Evolutionary conservation across 2,329 filamentous ascomycete species (phyloP).

Genomic region (Fusarium miscanthi): DNA sequence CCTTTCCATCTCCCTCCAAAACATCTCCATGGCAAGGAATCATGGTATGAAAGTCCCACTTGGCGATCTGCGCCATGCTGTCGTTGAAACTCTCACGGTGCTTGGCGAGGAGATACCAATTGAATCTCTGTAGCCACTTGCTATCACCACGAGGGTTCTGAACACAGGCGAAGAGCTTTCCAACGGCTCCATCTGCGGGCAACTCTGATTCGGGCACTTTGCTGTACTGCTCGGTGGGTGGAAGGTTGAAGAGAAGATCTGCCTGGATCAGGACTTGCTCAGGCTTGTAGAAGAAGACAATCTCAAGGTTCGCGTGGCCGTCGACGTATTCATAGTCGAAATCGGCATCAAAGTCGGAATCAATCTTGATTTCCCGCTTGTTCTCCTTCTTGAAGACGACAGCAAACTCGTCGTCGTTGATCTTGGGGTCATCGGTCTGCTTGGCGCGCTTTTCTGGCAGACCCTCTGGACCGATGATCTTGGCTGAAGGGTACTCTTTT

Average conservation of each 20-base stretch:
- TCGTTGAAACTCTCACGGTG: constrained; percentile 77
- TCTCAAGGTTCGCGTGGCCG: constrained; percentile 83
- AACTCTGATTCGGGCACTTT: constrained; percentile 60
- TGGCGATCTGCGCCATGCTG: constrained; percentile 74
- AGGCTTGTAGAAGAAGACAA: constrained; percentile 87
- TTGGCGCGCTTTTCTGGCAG: constrained; percentile 83
- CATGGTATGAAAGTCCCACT: constrained; percentile 87
- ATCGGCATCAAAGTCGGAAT: constrained; percentile 84
- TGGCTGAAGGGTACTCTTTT: constrained; percentile 79
- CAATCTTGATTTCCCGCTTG: constrained; percentile 65
- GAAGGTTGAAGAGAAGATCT: constrained; percentile 92
- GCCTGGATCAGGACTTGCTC: constrained; percentile 85
- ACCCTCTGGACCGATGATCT: constrained; percentile 84
- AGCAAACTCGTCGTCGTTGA: constrained; percentile 68
- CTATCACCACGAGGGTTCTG: constrained; percentile 72
- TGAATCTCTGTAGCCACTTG: constrained; percentile 81
- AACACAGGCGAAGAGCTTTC: constrained; percentile 61
- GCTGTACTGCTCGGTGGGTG: constrained; percentile 88
- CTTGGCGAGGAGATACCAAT: constrained; percentile 78
- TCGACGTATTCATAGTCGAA: constrained; percentile 89
- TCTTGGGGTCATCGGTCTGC: constrained; percentile 58
- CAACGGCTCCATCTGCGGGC: constrained; percentile 51
- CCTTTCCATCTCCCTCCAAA: constrained; percentile 79
- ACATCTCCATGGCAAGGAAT: constrained; percentile 96
- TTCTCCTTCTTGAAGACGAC: constrained; percentile 74